Evolutionary conservation across 768 basidiomycete species (phyloP), one percentile per base, ranked within the genome.

Genomic region (Pulveroboletus ravenelii): DNA sequence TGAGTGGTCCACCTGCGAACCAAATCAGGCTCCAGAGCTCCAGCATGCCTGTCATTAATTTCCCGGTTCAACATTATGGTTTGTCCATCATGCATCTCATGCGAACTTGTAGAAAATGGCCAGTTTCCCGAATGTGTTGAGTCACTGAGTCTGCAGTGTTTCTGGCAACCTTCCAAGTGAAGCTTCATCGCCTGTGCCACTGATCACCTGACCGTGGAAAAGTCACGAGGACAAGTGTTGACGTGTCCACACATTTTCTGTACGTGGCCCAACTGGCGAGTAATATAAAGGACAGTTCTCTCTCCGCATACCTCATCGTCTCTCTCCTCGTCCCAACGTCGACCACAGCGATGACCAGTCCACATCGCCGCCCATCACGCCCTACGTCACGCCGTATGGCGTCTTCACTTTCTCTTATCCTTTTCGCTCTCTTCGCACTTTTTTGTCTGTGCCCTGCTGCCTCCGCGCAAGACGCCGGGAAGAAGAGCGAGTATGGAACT

Each of bases 401-500:
- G 50, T 82, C 82, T 48, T 79, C 82, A 55, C 72, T 87, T 60
- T 84, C 84, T 41, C 55, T 86, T 55, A 17, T 76, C 51, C 67
- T 84, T 57, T 68, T 89, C 70, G 73, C 80, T 61, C 68, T 89
- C 69, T 57, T 90, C 54, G 87, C 90, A 50, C 62, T 93, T 65
- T 64, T 90, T 66, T 82, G 80, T 66, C 72, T 92, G 56, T 82
- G 79, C 62, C 85, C 89, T 15, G 74, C 75, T 30, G 79, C 77
- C 48, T 72, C 70, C 45, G 91, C 89, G 40, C 82, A 87, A 58
- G 85, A 84, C 32, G 51, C 31, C 10, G 70, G 69, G 34, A 73
- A 74, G 56, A 73, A 71, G 59, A 73, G 77, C 51, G 88, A 93
- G 63, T 93, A 89, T 69, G 93, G 93, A 50, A 87, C 88, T 34